Conservation (phyloP, 2,329 filamentous ascomycete genomes). For the Trichoderma breve region DNA sequence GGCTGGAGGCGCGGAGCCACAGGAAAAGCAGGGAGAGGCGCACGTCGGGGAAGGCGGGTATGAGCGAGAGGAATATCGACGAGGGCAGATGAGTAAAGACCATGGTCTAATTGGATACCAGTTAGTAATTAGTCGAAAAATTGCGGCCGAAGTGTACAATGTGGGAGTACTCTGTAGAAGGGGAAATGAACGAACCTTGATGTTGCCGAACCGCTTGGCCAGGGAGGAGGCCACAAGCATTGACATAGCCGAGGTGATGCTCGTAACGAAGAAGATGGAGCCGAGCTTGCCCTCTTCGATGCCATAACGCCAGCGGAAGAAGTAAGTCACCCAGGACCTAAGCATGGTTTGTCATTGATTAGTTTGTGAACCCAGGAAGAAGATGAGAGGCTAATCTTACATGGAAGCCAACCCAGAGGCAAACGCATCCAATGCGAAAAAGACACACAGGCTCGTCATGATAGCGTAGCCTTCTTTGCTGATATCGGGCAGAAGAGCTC, state of each 20-base stretch:
- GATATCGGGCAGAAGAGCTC: slow-evolving; percentile 53
- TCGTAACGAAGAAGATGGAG: slow-evolving; percentile 54
- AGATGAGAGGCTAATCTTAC: slow-evolving; percentile 39
- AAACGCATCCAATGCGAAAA: slow-evolving; percentile 68
- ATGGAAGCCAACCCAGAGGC: slow-evolving; percentile 67
- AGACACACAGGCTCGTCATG: slow-evolving; percentile 60
- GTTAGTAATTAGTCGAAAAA: neutral
- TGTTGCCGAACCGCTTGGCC: slow-evolving; percentile 57
- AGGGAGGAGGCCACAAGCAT: slow-evolving; percentile 54
- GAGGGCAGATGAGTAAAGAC: slow-evolving; percentile 72
- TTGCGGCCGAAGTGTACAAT: neutral
- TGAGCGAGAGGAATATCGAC: slow-evolving; percentile 61
- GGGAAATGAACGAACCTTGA: slow-evolving; percentile 47
- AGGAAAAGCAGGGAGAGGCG: slow-evolving; percentile 58
- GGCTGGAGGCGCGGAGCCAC: slow-evolving; percentile 58
- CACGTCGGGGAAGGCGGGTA: slow-evolving; percentile 55
- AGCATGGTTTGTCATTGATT: slow-evolving; percentile 16
- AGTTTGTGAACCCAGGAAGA: slow-evolving; percentile 25
- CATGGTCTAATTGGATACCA: slow-evolving; percentile 55
- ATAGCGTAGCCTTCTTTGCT: slow-evolving; percentile 53
- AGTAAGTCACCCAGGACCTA: slow-evolving; percentile 58
- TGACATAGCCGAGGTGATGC: slow-evolving; percentile 50
- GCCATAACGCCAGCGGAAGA: slow-evolving; percentile 49
- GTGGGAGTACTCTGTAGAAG: neutral
- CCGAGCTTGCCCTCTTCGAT: slow-evolving; percentile 52